Evolutionary conservation across 2,329 filamentous ascomycete genomes (phyloP), one percentile per base, ranked within the genome.

Genomic region (Fusarium euwallaceae): DNA sequence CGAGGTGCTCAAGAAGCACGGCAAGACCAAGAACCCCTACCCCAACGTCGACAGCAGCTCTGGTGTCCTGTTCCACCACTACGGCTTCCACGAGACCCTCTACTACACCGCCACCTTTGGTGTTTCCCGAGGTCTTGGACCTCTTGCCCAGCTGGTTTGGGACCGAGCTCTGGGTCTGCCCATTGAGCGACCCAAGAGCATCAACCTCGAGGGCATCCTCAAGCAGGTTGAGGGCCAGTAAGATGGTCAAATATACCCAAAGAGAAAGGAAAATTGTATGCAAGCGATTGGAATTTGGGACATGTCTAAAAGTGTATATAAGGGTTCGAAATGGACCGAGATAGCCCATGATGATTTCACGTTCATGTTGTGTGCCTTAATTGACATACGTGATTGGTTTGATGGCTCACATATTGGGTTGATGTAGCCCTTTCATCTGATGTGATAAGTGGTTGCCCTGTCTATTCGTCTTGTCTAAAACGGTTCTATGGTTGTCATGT

Each of bases 11-110:
- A 97, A 91, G 79, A 92, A 98, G 87, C 97, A 99, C 82, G 97
- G 97, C 84, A 98, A 98, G 92, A 98, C 95, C 77, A 97, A 97
- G 89, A 98, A 98, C 87, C 95, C 97, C 2, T 97, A 96, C 86
- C 97, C 97, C 75, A 99, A 99, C 83, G 97, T 99, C 72, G 97
- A 99, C 84, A 95, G 93, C 58, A 93, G 91, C 73, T 98, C 95
- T 1, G 97, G 97, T 74, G 95, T 98, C 7, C 89, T 99, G 59
- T 98, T 99, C 91, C 93, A 98, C 85, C 95, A 98, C 87, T 99
- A 98, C 83, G 97, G 96, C 68, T 98, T 99, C 91, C 93, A 94
- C 83, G 95, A 98, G 87, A 98, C 96, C 0, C 89, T 98, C 12
- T 99, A 98, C 88, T 99, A 98, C 87, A 92, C 91, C 5, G 91